A percentile compares a stretch with the other conserved stretches of the same genome.
Conservation (phyloP, 1,284 basidiomycete species). For the Afroboletus lepidellus region DNA sequence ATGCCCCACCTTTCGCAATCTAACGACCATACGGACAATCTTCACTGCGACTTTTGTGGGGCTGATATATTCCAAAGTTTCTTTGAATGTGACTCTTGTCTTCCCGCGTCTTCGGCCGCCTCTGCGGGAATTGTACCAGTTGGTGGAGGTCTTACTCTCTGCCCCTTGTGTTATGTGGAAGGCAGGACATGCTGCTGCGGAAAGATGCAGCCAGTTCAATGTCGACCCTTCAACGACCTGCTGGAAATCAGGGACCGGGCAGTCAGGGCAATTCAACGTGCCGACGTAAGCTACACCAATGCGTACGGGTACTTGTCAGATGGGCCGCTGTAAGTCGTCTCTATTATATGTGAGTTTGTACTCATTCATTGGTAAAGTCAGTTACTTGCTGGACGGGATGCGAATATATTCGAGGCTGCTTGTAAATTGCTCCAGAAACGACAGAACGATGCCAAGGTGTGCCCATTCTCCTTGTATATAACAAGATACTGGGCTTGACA, state of each 20-base stretch:
- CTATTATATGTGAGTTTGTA: not conserved
- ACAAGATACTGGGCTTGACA: constrained; percentile 1
- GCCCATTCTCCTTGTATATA: not conserved
- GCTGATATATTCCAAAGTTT: constrained; percentile 77
- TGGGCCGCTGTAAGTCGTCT: constrained; percentile 23
- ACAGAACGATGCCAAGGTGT: constrained; percentile 19
- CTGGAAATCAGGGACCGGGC: constrained; percentile 43
- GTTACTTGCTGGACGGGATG: constrained; percentile 20
- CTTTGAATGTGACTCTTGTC: constrained; percentile 61
- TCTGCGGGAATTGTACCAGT: constrained; percentile 22
- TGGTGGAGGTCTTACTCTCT: constrained; percentile 53
- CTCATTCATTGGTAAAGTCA: constrained; percentile 23
- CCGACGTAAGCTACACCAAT: constrained; percentile 33
- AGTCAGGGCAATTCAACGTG: constrained; percentile 32
- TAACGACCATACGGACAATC: constrained; percentile 25
- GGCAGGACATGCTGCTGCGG: constrained; percentile 64
- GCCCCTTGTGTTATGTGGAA: constrained; percentile 71
- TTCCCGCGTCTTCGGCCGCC: constrained; percentile 12
- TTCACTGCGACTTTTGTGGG: constrained; percentile 74
- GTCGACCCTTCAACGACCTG: constrained; percentile 42
- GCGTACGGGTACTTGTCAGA: constrained; percentile 19
- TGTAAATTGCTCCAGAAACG: constrained; percentile 28
- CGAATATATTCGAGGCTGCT: constrained; percentile 37
- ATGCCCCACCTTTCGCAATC: constrained; percentile 32
- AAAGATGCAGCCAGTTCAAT: constrained; percentile 58